A percentile compares a stretch with the other conserved stretches of the same genome.
These are phyloP conservation scores for Cornus kousa DNA, from an alignment of 148 eudicot genomes.

Conservation along the genomic window DNA sequence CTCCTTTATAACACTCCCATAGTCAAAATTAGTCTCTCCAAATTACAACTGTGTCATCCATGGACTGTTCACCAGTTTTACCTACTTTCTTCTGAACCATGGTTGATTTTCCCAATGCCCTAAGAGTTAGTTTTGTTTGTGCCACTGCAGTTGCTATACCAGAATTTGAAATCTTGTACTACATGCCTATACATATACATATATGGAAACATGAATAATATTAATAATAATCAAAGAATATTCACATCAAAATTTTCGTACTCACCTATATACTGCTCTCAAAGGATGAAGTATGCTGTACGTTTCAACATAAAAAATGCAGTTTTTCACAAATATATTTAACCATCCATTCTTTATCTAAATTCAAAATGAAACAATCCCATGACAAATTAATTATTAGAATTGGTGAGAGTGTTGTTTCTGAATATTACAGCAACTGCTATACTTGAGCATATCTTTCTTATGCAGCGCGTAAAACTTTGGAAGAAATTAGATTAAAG, in stretches of 20 bases:
- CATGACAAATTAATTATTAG: not conserved
- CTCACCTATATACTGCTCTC: not conserved
- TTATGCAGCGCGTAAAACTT: too few species aligned
- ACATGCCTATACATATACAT: not conserved
- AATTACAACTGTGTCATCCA: not conserved
- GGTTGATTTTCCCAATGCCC: not conserved
- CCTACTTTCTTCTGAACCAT: slow-evolving; percentile 2
- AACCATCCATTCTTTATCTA: not conserved
- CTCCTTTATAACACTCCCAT: too few species aligned
- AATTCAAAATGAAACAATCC: not conserved
- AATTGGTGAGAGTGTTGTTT: not conserved
- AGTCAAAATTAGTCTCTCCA: too few species aligned
- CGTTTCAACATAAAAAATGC: not conserved
- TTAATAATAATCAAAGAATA: too few species aligned
- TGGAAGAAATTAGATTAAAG: too few species aligned
- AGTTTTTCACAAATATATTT: not conserved
- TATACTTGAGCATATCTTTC: too few species aligned
- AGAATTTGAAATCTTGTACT: not conserved
- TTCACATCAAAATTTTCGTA: too few species aligned
- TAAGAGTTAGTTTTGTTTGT: not conserved
- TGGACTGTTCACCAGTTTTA: slow-evolving; percentile 16
- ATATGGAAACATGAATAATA: not conserved
- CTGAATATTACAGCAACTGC: not conserved
- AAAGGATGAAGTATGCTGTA: not conserved
- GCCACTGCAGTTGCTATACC: not conserved